These are phyloP conservation scores for Moricandia arvensis DNA, from an alignment of 345 rosid species.

Conservation along the genomic window DNA sequence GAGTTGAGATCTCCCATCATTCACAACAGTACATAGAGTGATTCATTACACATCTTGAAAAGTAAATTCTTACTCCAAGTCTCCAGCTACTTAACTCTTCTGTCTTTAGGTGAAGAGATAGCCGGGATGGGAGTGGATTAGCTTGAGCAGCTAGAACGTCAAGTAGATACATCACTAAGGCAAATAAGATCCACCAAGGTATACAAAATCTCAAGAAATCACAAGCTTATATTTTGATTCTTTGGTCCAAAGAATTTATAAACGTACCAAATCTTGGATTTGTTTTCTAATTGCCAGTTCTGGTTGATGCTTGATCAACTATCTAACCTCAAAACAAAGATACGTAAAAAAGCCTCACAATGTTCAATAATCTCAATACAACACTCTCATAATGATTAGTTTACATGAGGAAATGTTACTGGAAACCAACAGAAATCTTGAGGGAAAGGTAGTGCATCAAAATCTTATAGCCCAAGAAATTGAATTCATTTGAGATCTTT, in stretches of 20 bases:
- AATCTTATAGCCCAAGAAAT: slow-evolving; percentile 5
- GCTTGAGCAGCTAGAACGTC: slow-evolving; percentile 46
- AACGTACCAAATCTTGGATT: not conserved
- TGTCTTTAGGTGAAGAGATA: slow-evolving; percentile 52
- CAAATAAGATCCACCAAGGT: slow-evolving; percentile 77
- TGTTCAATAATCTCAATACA: not conserved
- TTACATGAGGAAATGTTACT: slow-evolving; percentile 37
- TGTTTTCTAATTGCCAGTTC: slow-evolving; percentile 25
- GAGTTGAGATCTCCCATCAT: slow-evolving; percentile 57
- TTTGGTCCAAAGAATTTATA: not conserved
- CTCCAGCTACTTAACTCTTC: not conserved
- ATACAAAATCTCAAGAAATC: not conserved
- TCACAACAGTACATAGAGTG: slow-evolving; percentile 56
- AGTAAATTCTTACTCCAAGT: no score
- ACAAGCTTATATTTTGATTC: not conserved
- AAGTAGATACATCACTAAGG: slow-evolving; percentile 66
- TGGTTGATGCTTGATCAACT: slow-evolving; percentile 36
- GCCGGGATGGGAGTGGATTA: slow-evolving; percentile 52
- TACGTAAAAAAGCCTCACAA: slow-evolving; percentile 4
- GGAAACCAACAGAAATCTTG: slow-evolving; percentile 39
- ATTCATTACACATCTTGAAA: not conserved
- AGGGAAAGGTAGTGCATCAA: slow-evolving; percentile 30
- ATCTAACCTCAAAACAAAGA: slow-evolving; percentile 37
- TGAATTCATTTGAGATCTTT: slow-evolving; percentile 6
- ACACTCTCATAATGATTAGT: not conserved